Evolutionary conservation across 805 yeast genomes (phyloP), one percentile per base, ranked within the genome.

Genomic region (Candida nemodendra): DNA sequence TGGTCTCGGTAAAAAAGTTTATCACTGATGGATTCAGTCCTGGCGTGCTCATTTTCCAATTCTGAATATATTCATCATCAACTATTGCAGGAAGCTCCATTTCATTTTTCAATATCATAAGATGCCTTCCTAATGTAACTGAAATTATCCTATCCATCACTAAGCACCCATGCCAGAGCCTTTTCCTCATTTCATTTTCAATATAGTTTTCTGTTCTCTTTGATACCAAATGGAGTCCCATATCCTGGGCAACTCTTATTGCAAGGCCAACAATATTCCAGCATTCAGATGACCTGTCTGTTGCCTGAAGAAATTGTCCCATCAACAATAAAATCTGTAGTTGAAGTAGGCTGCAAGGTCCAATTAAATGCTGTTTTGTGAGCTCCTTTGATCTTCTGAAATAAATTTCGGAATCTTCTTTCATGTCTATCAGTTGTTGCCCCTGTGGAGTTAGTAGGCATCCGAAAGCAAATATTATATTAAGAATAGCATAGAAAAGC

Each of bases 221-320:
- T 7, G 26, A 21, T 8, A 14, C 25, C 14, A 21, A 19, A 18
- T 31, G 34, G 12, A 31, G 34, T 16, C 34, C 34, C 34, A 31
- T 31, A 19, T 31, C 34, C 26, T 31, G 34, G 9, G 34, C 34
- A 9, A 31, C 34, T n/a, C 34, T 11, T 11, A 31, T 31, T 11
- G 34, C 34, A 9, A 31, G 26, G 17, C 34, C 34, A 18, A 31
- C 19, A 31, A 31, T 18, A 31, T 31, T 31, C 34, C 34, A 31
- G 26, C 34, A 31, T 19, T 31, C 34, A 9, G 34, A 31, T 7
- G 34, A 18, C 26, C 34, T 31, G 13, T 31, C 19, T 12, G 34
- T 31, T 8, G 34, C 34, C 14, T 31, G 34, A 7, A 31, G 13
- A 31, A 31, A 31, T 18, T 31, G 34, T 12, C 34, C 34, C 19